Percentiles rank a stretch among this genome's conserved stretches.
Conservation (phyloP, 108 stramenopile genomes). For the Asterionellopsis glacialis region DNA sequence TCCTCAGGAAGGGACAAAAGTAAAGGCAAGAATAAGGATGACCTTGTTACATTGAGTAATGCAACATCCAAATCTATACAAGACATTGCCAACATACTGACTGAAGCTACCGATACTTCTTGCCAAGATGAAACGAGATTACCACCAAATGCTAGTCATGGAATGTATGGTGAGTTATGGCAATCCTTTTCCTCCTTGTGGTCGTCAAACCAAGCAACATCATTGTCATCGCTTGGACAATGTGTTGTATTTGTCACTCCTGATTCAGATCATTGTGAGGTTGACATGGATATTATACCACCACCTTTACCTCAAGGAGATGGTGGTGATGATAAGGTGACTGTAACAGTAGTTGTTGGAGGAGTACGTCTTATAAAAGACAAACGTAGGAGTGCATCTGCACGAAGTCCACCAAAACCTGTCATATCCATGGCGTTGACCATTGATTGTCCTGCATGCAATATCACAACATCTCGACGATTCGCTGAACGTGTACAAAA, state of each 20-base stretch:
- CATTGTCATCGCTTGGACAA: slow-evolving; percentile 6
- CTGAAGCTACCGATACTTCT: background rate
- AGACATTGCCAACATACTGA: slow-evolving; percentile 6
- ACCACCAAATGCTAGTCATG: no score
- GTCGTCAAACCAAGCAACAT: slow-evolving; percentile 1
- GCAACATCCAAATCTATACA: slow-evolving; percentile 4
- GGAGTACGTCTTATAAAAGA: background rate
- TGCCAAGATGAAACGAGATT: no score
- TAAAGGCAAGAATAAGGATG: background rate
- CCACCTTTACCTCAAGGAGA: background rate
- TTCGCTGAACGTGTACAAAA: slow-evolving; percentile 39
- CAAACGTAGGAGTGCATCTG: slow-evolving; percentile 1
- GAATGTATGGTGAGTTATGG: no score
- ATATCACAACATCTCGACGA: slow-evolving; percentile 22
- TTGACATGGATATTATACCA: background rate
- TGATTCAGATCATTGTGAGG: slow-evolving; percentile 19
- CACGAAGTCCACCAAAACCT: background rate
- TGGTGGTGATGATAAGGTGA: background rate
- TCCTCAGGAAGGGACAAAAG: no score
- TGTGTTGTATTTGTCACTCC: slow-evolving; percentile 21
- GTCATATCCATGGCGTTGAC: slow-evolving; percentile 11
- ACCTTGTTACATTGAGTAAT: slow-evolving; percentile 3
- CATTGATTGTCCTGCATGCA: slow-evolving; percentile 18
- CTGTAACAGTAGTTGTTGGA: slow-evolving; percentile 6
- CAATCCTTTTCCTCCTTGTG: background rate